These are phyloP conservation scores for Alternaria triticina DNA, from an alignment of 2,329 filamentous ascomycete species.

Conservation along the genomic window DNA sequence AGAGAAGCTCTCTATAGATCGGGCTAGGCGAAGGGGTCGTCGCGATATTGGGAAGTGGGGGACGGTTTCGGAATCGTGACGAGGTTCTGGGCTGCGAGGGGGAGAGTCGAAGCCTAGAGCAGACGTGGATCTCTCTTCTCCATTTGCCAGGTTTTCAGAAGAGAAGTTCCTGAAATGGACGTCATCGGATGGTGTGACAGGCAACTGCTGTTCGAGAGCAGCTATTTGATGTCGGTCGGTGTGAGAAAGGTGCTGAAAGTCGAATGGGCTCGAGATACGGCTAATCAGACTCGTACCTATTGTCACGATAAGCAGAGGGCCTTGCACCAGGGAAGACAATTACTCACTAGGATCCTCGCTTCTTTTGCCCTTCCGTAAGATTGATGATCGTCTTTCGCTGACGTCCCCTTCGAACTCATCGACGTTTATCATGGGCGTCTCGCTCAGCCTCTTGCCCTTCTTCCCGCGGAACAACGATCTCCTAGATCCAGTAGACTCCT, in stretches of 20 bases:
- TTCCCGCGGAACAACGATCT: slow-evolving; percentile 45
- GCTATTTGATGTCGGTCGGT: slow-evolving; percentile 63
- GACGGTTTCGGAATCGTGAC: slow-evolving; percentile 12
- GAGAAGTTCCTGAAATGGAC: slow-evolving; percentile 45
- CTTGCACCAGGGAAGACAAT: not conserved
- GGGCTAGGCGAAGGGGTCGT: slow-evolving; percentile 33
- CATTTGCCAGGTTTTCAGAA: slow-evolving; percentile 26
- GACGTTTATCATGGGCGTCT: slow-evolving; percentile 26
- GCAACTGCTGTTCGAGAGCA: slow-evolving; percentile 57
- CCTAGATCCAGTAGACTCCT: slow-evolving; percentile 31
- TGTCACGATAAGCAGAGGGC: slow-evolving; percentile 11
- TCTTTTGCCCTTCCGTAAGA: slow-evolving; percentile 42
- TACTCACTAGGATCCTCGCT: slow-evolving; percentile 36
- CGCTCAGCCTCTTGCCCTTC: slow-evolving; percentile 44
- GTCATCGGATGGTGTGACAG: slow-evolving; percentile 52
- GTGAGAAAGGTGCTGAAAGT: slow-evolving; percentile 69
- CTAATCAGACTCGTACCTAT: slow-evolving; percentile 36
- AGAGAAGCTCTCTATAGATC: slow-evolving; percentile 61
- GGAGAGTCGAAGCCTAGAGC: slow-evolving; percentile 26
- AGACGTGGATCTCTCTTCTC: slow-evolving; percentile 26
- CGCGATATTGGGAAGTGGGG: slow-evolving; percentile 16
- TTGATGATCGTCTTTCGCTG: slow-evolving; percentile 37
- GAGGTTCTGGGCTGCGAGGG: slow-evolving; percentile 29
- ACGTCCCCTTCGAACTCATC: slow-evolving; percentile 35
- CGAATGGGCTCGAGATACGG: slow-evolving; percentile 66